Conservation (phyloP, 176 grass and related monocot species). For the Oryza brachyantha region DNA sequence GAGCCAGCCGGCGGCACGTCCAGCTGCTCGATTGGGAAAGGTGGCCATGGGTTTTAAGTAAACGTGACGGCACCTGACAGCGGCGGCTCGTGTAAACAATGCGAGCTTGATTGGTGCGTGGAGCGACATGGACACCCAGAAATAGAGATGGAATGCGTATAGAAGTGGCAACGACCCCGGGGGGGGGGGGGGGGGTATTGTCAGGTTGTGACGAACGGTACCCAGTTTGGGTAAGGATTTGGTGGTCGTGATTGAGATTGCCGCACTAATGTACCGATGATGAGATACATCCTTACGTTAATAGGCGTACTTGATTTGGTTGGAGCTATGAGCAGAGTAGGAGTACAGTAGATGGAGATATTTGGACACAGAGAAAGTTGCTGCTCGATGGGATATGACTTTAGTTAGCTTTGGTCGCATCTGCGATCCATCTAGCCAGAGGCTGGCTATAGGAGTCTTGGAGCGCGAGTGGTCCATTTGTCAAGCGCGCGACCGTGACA, state of each 20-base stretch:
- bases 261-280: background rate
- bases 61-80: background rate
- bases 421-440: background rate
- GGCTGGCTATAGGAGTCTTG: background rate
- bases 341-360: background rate
- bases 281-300: constrained; percentile 36
- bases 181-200: background rate
- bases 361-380: background rate
- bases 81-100: background rate
- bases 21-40: constrained; percentile 21
- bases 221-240: background rate
- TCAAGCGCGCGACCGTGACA: background rate
- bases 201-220: background rate
- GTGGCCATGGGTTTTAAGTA: background rate
- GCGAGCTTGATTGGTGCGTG: background rate
- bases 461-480: constrained; percentile 26
- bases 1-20: background rate
- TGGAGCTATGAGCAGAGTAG: no score
- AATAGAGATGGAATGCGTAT: background rate
- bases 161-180: constrained; percentile 8
- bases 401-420: background rate
- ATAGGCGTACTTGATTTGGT: background rate
- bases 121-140: background rate
- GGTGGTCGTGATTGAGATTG: constrained; percentile 19
- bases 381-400: background rate